Evolutionary conservation across 352 stramenopile genomes (phyloP), one percentile per base, ranked within the genome.

Genomic region (Peronospora farinosa): DNA sequence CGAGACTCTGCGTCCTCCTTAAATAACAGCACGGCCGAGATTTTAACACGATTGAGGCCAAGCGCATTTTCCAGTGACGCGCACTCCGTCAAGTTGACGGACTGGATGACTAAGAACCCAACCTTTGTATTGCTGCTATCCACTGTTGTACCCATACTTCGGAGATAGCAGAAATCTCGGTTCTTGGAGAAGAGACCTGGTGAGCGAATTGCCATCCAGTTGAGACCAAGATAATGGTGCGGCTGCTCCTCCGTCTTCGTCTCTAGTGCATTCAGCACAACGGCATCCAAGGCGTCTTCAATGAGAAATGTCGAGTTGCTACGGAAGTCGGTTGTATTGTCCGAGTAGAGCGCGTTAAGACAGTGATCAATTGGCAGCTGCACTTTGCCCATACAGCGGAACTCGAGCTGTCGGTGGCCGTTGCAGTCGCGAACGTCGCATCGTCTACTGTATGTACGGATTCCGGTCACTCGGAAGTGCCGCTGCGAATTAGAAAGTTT

Each of bases 401-500:
- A 86, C 40, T 87, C 72, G 46, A 80, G 41, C 15, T 63, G 51
- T 33, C 67, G 67, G 17, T 70, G 47, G 43, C 55, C 55, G 27
- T 57, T 65, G 25, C 51, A 55, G 42, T 84, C 60, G 12, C 58
- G 59, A 16, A 42, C 53, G 40, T 78, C 69, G 30, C 65, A 47
- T 40, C 67, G 66, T 46, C 65, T 54, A 54, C 48, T 79, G 61
- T 84, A 86, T 13, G 70, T 80, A 40, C 72, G 72, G 37, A 84
- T 75, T 39, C 77, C 74, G 12, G 70, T 78, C 39, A 81, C 77
- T 42, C 74, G 74, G 38, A 82, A 86, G 51, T 88, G 72, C 31
- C 64, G 72, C 48, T 82, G 74, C 32, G 74, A 84, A 51, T 77
- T 88, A 28, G 59, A 75, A 33, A 88, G 70, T 21, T 84, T 84